Percentiles rank a stretch among this genome's conserved stretches.
phyloP scores from a whole-genome alignment of 768 basidiomycete species.

The Melanogaster broomeanus region DNA sequence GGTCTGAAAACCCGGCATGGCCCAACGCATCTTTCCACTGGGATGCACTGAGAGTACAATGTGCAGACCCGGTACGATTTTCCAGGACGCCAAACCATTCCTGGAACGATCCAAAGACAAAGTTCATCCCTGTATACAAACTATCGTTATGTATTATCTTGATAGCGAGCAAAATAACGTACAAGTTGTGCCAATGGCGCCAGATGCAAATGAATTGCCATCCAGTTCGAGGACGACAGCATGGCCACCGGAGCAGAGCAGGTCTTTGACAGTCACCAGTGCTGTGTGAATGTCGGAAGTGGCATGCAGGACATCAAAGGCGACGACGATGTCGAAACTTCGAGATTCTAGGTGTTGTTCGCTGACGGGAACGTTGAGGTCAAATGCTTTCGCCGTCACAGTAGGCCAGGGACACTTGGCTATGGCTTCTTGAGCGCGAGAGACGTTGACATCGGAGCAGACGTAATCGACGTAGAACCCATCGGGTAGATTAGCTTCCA shows the following conservation, averaged over 20 bases:
- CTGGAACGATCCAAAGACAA: neutral
- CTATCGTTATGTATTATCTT: neutral
- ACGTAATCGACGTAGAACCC: constrained; percentile 15
- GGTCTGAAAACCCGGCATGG: neutral
- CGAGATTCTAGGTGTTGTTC: constrained; percentile 6
- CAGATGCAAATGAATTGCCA: neutral
- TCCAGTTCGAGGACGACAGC: neutral
- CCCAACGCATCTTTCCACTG: neutral
- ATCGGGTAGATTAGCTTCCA: constrained; percentile 12
- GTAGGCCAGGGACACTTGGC: constrained; percentile 15
- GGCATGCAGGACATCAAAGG: constrained; percentile 14
- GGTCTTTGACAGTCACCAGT: neutral
- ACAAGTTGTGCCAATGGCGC: neutral
- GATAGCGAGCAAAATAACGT: neutral
- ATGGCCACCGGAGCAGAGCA: neutral
- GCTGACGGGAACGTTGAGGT: constrained; percentile 7
- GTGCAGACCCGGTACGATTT: too few relatives aligned
- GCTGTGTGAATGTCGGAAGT: neutral
- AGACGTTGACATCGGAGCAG: constrained; percentile 12
- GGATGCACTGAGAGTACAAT: neutral
- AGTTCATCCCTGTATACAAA: neutral
- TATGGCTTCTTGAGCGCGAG: constrained; percentile 12
- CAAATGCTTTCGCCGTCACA: constrained; percentile 10
- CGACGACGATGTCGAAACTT: constrained; percentile 14
- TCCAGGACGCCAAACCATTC: too few relatives aligned